Evolutionary conservation across 2,329 filamentous ascomycete species (phyloP), one percentile per base, ranked within the genome.

Genomic region (Nemania sp.): DNA sequence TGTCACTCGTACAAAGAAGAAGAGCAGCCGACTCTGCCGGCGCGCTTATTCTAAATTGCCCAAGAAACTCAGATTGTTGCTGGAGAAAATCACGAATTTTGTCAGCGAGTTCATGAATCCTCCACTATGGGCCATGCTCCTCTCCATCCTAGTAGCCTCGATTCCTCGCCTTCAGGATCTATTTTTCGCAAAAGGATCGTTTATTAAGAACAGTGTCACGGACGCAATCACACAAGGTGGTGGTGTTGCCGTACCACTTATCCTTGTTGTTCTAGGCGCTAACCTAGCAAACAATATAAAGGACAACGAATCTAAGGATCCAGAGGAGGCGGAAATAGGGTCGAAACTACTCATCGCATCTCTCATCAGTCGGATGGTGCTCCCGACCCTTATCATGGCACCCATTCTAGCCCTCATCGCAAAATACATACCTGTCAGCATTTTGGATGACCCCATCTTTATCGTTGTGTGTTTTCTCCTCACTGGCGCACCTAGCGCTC

Each of bases 91-190:
- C 68, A 76, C 85, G 67, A 77, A 77, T 50, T 92, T 92, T 54
- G 74, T 93, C 12, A 95, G 90, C 90, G 90, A 90, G 49, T 97
- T 97, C 75, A 98, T 99, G 94, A 98, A 98, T 76, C 94, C 95
- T 43, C 95, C 95, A 0, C 87, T 99, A 25, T 98, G 93, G 92
- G 93, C 95, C 32, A 98, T 99, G 95, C 80, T 98, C 35, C 80
- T 88, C 40, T 91, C 95, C n/a, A 88, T 98, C 47, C 78, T 97
- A 52, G 90, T 99, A 5, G 95, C 95, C 2, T 96, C 92, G 0
- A 85, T 97, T 5, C 95, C 95, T 0, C 72, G 80, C 1, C 83
- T 99, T 7, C 94, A 99, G 74, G 80, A 83, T 42, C 78, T 95
- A 17, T 97, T 99, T 79, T 99, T 98, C 77, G 83, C 88, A 54